Evolutionary conservation across 2,329 filamentous ascomycete genomes (phyloP), one percentile per base, ranked within the genome.

Genomic region (Aspergillus sp.): DNA sequence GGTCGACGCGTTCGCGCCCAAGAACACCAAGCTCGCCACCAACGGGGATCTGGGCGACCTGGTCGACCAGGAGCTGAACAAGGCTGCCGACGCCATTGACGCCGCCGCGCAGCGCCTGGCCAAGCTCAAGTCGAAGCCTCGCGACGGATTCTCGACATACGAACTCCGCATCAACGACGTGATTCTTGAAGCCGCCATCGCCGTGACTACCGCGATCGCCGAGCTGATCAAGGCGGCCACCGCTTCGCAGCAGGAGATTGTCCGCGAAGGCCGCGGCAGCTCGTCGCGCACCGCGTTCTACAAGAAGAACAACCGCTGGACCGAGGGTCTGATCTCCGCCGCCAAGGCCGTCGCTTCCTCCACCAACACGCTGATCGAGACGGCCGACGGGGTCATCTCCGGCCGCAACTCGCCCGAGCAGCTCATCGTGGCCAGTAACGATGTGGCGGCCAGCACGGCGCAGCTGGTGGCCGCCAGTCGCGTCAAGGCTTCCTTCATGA

Each of bases 301-400:
- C 85, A 97, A 97, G 82, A 97, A 97, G 80, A 96, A 99, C 82
- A 99, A 97, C 76, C 85, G 94, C 48, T 99, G 94, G 94, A 99
- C 94, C 0, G 94, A 99, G 68, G 94, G 94, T 45, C 84, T 99
- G 55, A 96, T 99, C 68, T 96, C 90, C 35, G 94, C 94, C 0
- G 93, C 94, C 59, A 99, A 99, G 76, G 94, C 94, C 1, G 94
- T 99, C 16, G 94, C 94, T 3, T 82, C 83, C 1, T 95, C 91
- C 14, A 99, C 94, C 10, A 97, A 96, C 76, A 94, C 87, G 40
- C 83, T 99, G 61, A 99, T 99, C 66, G 94, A 99, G 79, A 99
- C 94, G 6, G 94, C 94, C 0, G 94, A 99, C 67, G 94, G 93
- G 17, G 94, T 99, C 36, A 86, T 99, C 51, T 92, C 87, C 1